Conservation (phyloP, 139 green algal genomes). For the Chlamydomonas eustigma region DNA sequence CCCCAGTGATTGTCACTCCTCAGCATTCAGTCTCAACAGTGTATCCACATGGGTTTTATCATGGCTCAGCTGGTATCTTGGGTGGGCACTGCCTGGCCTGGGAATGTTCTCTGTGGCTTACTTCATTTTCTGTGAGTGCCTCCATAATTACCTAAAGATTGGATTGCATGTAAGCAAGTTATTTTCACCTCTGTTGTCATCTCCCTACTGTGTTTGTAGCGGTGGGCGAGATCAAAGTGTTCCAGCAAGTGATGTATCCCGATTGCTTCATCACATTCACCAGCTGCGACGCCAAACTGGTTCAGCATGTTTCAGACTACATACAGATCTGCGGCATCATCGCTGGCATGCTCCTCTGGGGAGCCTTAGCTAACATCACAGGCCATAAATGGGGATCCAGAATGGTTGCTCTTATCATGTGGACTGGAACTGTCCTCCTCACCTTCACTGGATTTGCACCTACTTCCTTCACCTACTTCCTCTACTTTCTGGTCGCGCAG, state of each 20-base stretch:
- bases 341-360: slow-evolving; percentile 40
- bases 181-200: no score
- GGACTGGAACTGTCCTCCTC: slow-evolving; percentile 56
- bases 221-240: slow-evolving; percentile 1
- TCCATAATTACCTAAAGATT: no score
- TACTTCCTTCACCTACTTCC: slow-evolving; percentile 29
- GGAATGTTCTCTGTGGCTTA: slow-evolving; percentile 34
- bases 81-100: slow-evolving; percentile 12
- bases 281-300: slow-evolving; percentile 11
- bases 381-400: slow-evolving; percentile 63
- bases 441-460: slow-evolving; percentile 30
- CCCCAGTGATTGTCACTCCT: no score
- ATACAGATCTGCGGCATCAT: slow-evolving; percentile 26
- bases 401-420: slow-evolving; percentile 56
- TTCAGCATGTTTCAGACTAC: slow-evolving; percentile 17
- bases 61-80: not conserved
- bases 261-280: not conserved
- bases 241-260: slow-evolving; percentile 16
- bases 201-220: no score
- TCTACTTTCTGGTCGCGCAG: slow-evolving; percentile 45
- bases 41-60: not conserved
- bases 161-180: no score
- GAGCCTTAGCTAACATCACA: slow-evolving; percentile 54
- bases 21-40: no score
- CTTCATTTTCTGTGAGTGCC: slow-evolving; percentile 34